These are phyloP conservation scores for Tylopilus felleus DNA, from an alignment of 768 basidiomycete species.

Conservation along the genomic window DNA sequence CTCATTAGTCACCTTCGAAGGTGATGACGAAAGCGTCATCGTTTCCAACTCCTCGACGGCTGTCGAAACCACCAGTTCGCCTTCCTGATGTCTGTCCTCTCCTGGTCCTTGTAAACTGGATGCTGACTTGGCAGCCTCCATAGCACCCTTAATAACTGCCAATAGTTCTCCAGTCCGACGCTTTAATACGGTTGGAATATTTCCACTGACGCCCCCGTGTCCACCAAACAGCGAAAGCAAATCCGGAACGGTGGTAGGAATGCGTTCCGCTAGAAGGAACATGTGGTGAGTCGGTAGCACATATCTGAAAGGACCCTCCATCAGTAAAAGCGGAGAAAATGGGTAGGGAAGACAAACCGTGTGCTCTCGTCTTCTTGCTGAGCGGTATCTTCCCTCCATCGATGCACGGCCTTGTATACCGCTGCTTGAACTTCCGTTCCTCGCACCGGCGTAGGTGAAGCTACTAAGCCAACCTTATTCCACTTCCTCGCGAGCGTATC, in stretches of 20 bases:
- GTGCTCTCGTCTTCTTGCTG: conserved; percentile 85
- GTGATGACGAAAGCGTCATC: conserved; percentile 11
- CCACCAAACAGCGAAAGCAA: conserved; percentile 55
- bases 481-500: conserved; percentile 74
- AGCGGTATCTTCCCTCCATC: conserved; percentile 78
- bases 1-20: conserved; percentile 3
- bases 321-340: not conserved
- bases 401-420: conserved; percentile 71
- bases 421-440: conserved; percentile 41
- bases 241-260: conserved; percentile 62
- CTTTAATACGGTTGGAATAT: conserved; percentile 61
- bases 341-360: conserved; percentile 44
- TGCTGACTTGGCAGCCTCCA: conserved; percentile 24
- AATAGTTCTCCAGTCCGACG: conserved; percentile 61
- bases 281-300: conserved; percentile 73
- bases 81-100: not conserved
- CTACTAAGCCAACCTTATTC: conserved; percentile 59
- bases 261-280: conserved; percentile 68
- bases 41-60: conserved; percentile 3
- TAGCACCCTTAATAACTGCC: conserved; percentile 52
- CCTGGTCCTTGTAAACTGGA: not conserved
- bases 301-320: conserved; percentile 43
- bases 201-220: conserved; percentile 18
- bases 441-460: conserved; percentile 24
- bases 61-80: not conserved